These are phyloP conservation scores for Backusella westeae DNA, from an alignment of 192 early-diverging fungal genomes.

Conservation along the genomic window DNA sequence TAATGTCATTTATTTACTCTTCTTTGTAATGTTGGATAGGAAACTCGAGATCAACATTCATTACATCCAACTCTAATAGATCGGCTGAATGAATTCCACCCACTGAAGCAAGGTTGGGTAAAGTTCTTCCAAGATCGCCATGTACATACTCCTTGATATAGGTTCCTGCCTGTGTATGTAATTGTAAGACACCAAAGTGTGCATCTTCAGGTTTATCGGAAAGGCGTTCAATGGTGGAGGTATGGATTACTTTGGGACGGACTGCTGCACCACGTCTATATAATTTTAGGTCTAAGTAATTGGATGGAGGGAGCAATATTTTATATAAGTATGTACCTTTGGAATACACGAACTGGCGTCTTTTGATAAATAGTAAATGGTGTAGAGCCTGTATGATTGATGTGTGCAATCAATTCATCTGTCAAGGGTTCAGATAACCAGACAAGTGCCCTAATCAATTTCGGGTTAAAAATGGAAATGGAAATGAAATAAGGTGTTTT, in stretches of 20 bases:
- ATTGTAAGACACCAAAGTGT: conserved; percentile 56
- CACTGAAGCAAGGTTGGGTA: conserved; percentile 68
- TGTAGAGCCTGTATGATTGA: conserved; percentile 47
- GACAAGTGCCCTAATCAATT: conserved; percentile 52
- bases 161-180: conserved; percentile 87
- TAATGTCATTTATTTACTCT: background rate
- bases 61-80: conserved; percentile 83
- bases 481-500: background rate
- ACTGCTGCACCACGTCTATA: conserved; percentile 18
- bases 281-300: background rate
- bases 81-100: conserved; percentile 55
- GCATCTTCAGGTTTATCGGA: background rate
- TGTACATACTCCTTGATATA: conserved; percentile 97
- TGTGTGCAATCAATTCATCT: conserved; percentile 46
- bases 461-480: background rate
- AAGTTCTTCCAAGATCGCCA: conserved; percentile 86
- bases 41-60: conserved; percentile 83
- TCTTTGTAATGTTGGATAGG: conserved; percentile 62
- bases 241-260: conserved; percentile 19
- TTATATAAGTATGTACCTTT: conserved; percentile 43
- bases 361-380: conserved; percentile 60
- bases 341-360: conserved; percentile 73
- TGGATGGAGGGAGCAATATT: background rate
- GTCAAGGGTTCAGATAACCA: conserved; percentile 61
- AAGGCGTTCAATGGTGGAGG: conserved; percentile 3